Evolutionary conservation across 164 flowering plant genomes (phyloP).

Genomic region (Malania oleifera): DNA sequence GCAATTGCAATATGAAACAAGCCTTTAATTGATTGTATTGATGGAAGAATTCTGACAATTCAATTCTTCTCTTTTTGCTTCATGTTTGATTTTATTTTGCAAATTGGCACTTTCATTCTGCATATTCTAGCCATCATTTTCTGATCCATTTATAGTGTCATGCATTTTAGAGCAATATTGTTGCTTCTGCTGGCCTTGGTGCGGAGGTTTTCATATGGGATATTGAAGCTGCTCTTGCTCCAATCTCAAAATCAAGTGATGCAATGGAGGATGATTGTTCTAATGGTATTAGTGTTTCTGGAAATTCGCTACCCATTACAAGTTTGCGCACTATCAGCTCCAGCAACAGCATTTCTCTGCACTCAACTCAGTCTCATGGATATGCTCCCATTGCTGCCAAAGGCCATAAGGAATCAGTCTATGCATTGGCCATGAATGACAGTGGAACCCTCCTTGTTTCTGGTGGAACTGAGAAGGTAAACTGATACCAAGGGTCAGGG

Average conservation of each 20-base stretch:
- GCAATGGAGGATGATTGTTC: slow-evolving; percentile 58
- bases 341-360: slow-evolving; percentile 67
- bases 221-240: slow-evolving; percentile 80
- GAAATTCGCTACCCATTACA: slow-evolving; percentile 45
- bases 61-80: neutral
- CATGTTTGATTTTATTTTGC: slow-evolving; percentile 7
- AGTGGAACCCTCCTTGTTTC: slow-evolving; percentile 88
- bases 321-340: slow-evolving; percentile 70
- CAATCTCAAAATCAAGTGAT: slow-evolving; percentile 63
- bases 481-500: slow-evolving; percentile 10
- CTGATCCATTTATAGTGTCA: slow-evolving; percentile 67
- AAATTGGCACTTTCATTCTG: neutral
- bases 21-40: slow-evolving; percentile 8
- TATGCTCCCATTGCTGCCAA: slow-evolving; percentile 76
- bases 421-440: slow-evolving; percentile 94
- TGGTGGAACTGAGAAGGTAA: slow-evolving; percentile 99
- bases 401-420: slow-evolving; percentile 98
- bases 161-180: slow-evolving; percentile 84
- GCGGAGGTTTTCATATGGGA: slow-evolving; percentile 99
- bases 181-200: slow-evolving; percentile 99
- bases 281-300: slow-evolving; percentile 58
- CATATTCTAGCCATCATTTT: slow-evolving; percentile 20
- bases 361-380: slow-evolving; percentile 64
- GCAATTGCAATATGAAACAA: no score
- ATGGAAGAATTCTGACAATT: slow-evolving; percentile 20